Evolutionary conservation across 2,329 filamentous ascomycete species (phyloP), one percentile per base, ranked within the genome.

Genomic region (Bisporella sp.): DNA sequence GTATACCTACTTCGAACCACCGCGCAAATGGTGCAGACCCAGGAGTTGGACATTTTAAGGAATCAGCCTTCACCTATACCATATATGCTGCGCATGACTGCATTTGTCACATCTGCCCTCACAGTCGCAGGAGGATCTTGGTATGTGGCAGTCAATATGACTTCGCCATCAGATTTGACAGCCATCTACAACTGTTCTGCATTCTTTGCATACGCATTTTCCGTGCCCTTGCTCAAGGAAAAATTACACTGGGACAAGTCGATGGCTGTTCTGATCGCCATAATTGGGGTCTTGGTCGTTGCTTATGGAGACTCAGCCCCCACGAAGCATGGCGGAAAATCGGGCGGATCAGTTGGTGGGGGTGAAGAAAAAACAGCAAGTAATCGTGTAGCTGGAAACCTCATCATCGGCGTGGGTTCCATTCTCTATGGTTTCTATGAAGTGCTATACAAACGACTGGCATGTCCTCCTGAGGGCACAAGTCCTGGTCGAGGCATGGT

Each of bases 171-270:
- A 58, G 93, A 99, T 68, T 71, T 99, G 61, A 99, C 93, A 1
- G 93, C 93, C 48, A 99, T 99, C 61, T 99, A 99, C 78, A 99
- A 99, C 71, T 99, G 93, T 75, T 95, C 89, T 48, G 92, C 93
- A 52, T 99, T 99, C 71, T 99, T 99, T 68, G 93, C 93, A 45
- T 99, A 99, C 66, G 92, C 89, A 9, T 99, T 99, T 66, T 95
- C 88, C 43, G 90, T 99, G 42, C 90, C 91, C 1, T 71, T 99
- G 13, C 75, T 99, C 2, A 83, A 87, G 51, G 93, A 99, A 68
- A 89, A 86, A 58, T 71, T 96, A 9, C 83, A 89, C 28, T 71
- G 85, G 37, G 89, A 89, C 70, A 99, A 99, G 73, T 84, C 90
- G 31, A 66, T 95, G 46, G 88, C 92, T 4, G 93, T 99, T 1